Percentiles rank a stretch among this genome's conserved stretches.
These are phyloP conservation scores for Ustilago trichophora DNA, from an alignment of 1,284 basidiomycete genomes.

Conservation along the genomic window DNA sequence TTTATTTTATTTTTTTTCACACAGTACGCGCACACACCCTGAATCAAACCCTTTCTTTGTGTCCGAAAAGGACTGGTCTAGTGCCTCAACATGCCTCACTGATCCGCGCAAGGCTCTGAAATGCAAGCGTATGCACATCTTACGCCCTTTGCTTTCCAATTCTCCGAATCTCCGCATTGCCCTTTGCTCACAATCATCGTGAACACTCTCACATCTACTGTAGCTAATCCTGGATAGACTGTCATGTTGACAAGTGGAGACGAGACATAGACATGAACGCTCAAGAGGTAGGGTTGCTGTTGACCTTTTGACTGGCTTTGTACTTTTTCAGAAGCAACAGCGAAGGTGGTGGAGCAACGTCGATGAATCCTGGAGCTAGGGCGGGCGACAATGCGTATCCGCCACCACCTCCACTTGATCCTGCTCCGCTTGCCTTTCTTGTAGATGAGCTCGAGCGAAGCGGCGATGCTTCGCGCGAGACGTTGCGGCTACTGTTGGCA, in stretches of 20 bases:
- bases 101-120: no score
- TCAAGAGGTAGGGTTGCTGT: no score
- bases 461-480: conserved; percentile 22
- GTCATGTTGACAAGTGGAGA: no score
- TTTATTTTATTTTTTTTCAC: background rate
- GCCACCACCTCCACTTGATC: no score
- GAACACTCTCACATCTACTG: background rate
- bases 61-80: no score
- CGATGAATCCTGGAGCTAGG: conserved; percentile 18
- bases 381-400: conserved; percentile 11
- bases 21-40: no score
- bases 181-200: no score
- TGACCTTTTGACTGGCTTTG: conserved; percentile 21
- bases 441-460: background rate
- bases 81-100: background rate
- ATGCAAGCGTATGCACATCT: no score
- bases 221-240: no score
- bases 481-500: conserved; percentile 14
- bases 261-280: no score
- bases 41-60: background rate
- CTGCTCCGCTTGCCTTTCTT: no score
- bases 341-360: conserved; percentile 7
- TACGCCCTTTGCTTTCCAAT: background rate
- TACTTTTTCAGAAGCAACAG: conserved; percentile 22
- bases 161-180: background rate